Evolutionary conservation across 2,329 filamentous ascomycete species (phyloP).

Genomic region (Cladosporium sp.): DNA sequence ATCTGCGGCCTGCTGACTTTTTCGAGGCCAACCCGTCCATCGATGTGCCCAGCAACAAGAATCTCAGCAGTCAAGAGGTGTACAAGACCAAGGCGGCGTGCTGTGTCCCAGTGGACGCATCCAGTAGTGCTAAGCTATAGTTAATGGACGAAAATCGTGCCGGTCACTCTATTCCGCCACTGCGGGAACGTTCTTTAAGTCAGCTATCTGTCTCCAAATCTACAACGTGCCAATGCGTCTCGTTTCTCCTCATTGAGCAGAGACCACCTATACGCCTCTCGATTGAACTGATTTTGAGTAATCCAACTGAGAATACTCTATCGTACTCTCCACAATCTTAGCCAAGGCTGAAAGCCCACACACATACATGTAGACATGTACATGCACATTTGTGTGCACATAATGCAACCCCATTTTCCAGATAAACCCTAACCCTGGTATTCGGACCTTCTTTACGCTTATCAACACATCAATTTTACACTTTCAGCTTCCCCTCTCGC

Average conservation of each 20-base stretch:
- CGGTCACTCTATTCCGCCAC: not conserved
- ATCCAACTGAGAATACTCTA: not conserved
- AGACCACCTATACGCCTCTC: not conserved
- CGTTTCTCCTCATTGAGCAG: not conserved
- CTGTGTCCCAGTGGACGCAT: not conserved
- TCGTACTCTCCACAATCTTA: not conserved
- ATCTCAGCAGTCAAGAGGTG: constrained; percentile 2
- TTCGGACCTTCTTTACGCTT: not conserved
- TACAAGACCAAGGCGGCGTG: not conserved
- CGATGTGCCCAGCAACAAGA: constrained; percentile 47
- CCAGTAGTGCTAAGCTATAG: not conserved
- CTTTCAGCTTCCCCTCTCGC: not conserved
- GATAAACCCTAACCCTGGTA: not conserved
- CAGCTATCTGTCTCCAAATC: too few relatives aligned
- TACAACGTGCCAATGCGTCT: too few relatives aligned
- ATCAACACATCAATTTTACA: not conserved
- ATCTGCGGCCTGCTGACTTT: constrained; percentile 54
- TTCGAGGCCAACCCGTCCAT: constrained; percentile 55
- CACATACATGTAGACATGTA: not conserved
- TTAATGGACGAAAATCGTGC: not conserved
- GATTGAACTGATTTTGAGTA: not conserved
- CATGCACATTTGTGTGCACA: not conserved
- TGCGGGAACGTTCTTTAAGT: not conserved
- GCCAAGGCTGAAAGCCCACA: not conserved
- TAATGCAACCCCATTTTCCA: too few relatives aligned